A percentile compares a stretch with the other conserved stretches of the same genome.
Conservation (phyloP, 2,329 filamentous ascomycete species). For the Verticillium zaregamsianum region DNA sequence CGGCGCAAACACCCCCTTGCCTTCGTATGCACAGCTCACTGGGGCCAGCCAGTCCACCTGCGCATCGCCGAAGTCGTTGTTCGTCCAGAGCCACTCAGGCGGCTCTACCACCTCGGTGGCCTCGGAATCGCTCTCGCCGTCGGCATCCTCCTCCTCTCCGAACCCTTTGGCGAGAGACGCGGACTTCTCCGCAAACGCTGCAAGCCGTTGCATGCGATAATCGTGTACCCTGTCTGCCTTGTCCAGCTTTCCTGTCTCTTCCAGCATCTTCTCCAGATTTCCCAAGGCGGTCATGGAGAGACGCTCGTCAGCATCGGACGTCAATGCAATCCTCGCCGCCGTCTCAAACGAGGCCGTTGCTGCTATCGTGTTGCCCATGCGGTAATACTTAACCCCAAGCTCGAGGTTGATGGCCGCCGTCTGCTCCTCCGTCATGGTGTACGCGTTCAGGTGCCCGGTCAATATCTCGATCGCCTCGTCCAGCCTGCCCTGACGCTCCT, state of each 20-base stretch:
- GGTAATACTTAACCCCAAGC: slow-evolving; percentile 26
- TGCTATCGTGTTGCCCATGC: slow-evolving; percentile 19
- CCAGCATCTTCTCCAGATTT: slow-evolving; percentile 25
- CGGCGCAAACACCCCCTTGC: slow-evolving; percentile 4
- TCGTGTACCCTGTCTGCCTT: slow-evolving; percentile 21
- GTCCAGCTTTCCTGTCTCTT: slow-evolving; percentile 12
- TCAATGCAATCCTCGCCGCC: slow-evolving; percentile 22
- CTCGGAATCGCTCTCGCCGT: not conserved
- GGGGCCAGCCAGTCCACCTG: slow-evolving; percentile 1
- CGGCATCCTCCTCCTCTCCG: slow-evolving; percentile 7
- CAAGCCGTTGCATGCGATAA: slow-evolving; percentile 22
- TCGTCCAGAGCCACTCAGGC: slow-evolving; percentile 13
- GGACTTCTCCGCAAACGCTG: slow-evolving; percentile 23
- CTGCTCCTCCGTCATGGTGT: slow-evolving; percentile 24
- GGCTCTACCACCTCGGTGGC: not conserved
- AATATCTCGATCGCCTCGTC: slow-evolving; percentile 24
- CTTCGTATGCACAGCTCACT: not conserved
- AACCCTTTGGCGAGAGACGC: slow-evolving; percentile 6
- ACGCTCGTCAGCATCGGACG: slow-evolving; percentile 24
- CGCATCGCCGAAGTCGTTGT: slow-evolving; percentile 6
- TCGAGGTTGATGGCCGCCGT: slow-evolving; percentile 25
- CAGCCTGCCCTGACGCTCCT: slow-evolving; percentile 22
- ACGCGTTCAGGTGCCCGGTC: slow-evolving; percentile 20
- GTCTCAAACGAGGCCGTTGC: slow-evolving; percentile 24
- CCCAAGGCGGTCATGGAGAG: slow-evolving; percentile 26